phyloP scores from a whole-genome alignment of 2,329 filamentous ascomycete species.

The Colletotrichum horii region DNA sequence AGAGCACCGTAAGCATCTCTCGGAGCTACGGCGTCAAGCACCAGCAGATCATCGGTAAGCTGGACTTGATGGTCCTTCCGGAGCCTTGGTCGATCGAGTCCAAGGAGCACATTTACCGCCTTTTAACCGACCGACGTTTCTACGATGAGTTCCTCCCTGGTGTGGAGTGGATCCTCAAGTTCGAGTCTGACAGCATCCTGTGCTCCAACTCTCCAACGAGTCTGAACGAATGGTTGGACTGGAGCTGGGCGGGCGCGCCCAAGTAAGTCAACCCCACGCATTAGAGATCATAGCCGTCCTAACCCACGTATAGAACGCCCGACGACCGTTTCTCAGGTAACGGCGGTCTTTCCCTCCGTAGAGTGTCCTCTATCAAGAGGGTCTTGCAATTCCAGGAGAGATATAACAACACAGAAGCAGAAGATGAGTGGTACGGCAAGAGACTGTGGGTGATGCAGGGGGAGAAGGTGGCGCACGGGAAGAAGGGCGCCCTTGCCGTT shows the following conservation, averaged over 20 bases:
- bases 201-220: slow-evolving; percentile 58
- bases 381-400: slow-evolving; percentile 55
- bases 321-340: slow-evolving; percentile 56
- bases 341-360: slow-evolving; percentile 59
- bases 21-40: slow-evolving; percentile 51
- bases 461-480: slow-evolving; percentile 49
- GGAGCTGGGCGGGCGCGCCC: slow-evolving; percentile 59
- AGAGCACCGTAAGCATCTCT: slow-evolving; percentile 50
- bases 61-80: slow-evolving; percentile 55
- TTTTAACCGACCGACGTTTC: slow-evolving; percentile 56
- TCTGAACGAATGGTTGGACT: slow-evolving; percentile 59
- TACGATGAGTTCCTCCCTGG: slow-evolving; percentile 56
- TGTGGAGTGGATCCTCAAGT: slow-evolving; percentile 60
- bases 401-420: slow-evolving; percentile 54
- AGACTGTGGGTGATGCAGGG: slow-evolving; percentile 52
- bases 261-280: slow-evolving; percentile 36
- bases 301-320: slow-evolving; percentile 30
- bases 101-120: slow-evolving; percentile 52
- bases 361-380: slow-evolving; percentile 53
- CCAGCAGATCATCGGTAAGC: slow-evolving; percentile 55
- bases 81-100: slow-evolving; percentile 49
- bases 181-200: slow-evolving; percentile 60
- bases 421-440: slow-evolving; percentile 61
- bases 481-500: slow-evolving; percentile 49
- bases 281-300: neutral